Conservation (phyloP, 345 rosid species). For the Eutrema heterophyllum region DNA sequence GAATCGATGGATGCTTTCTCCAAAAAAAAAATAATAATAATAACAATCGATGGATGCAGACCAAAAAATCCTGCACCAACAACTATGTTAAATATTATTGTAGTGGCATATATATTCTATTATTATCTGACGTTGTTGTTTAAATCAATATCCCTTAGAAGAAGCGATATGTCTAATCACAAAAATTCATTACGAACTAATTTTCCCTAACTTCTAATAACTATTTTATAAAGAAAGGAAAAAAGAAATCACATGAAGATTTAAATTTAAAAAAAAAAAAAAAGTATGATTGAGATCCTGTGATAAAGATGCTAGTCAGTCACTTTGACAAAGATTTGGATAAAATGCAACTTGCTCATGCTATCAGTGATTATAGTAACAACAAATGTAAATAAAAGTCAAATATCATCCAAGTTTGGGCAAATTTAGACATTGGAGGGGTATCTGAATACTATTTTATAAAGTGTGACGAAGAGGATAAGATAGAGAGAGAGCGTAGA, state of each 20-base stretch:
- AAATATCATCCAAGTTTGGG: background rate
- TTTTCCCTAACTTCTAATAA: background rate
- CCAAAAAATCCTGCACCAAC: background rate
- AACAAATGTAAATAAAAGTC: background rate
- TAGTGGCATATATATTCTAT: background rate
- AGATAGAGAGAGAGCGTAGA: conserved; percentile 8
- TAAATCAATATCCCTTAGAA: background rate
- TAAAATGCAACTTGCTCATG: conserved; percentile 12
- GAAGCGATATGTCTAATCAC: background rate
- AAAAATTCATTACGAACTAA: background rate
- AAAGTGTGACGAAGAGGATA: conserved; percentile 4
- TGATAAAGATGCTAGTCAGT: conserved; percentile 23
- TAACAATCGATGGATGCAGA: background rate
- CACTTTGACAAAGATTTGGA: conserved; percentile 24
- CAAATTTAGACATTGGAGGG: background rate
- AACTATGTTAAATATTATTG: background rate
- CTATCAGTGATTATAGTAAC: background rate
- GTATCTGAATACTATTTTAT: background rate
- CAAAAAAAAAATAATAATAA: too few species aligned
- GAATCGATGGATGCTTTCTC: too few species aligned
- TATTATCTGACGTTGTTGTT: background rate
- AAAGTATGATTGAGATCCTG: background rate
- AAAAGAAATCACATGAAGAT: background rate
- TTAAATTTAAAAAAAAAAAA: background rate
- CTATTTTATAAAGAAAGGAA: background rate